Base-by-base conservation (phyloP, 176 grass and related monocot genomes). In the Lolium rigidum region DNA sequence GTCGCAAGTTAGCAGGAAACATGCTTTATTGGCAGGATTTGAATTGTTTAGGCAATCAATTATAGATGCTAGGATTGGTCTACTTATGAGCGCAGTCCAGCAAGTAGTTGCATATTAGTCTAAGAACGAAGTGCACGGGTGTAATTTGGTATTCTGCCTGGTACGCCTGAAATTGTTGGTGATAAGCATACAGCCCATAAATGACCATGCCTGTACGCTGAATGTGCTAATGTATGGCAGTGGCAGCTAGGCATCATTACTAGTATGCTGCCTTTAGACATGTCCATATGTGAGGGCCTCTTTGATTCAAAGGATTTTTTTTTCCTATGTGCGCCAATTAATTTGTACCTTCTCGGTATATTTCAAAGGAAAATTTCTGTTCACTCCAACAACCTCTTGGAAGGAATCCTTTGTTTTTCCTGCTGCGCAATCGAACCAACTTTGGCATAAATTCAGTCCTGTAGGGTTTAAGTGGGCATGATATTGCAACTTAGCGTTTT, bases 31-130 rank as follows among this genome's bases (percentile, higher is more conserved):
- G 60, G 10, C 50, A 50, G 52, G 35, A 20, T 64, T 49, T 16
- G 20, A 56, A 38, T 75, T 80, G 46, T 51, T 76, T 80, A 60
- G 2, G 65, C n/a, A n/a, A n/a, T n/a, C n/a, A 41, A 76, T 61
- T 90, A 28, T 62, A 10, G 44, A 26, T 25, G 50, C 78, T 35
- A 24, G 35, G 58, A 41, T 77, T 86, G n/a, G 11, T 80, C n/a
- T 9, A 35, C 31, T 35, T 35, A 35, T 2, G 31, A 1, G 39
- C 22, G 74, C 9, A 11, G 43, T 75, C 6, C 46, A 84, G 20
- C 41, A 21, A 54, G 25, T 52, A 67, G 15, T 51, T 9, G 5
- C 16, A 1, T 18, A 37, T 16, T 35, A 35, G 16, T 35, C 0
- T 9, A 50, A 11, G 66, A 67, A n/a, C 21, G 2, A 78, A 77